A percentile compares a stretch with the other conserved stretches of the same genome.
Conservation (phyloP, 2,329 filamentous ascomycete species). For the Microsporum audouinii region DNA sequence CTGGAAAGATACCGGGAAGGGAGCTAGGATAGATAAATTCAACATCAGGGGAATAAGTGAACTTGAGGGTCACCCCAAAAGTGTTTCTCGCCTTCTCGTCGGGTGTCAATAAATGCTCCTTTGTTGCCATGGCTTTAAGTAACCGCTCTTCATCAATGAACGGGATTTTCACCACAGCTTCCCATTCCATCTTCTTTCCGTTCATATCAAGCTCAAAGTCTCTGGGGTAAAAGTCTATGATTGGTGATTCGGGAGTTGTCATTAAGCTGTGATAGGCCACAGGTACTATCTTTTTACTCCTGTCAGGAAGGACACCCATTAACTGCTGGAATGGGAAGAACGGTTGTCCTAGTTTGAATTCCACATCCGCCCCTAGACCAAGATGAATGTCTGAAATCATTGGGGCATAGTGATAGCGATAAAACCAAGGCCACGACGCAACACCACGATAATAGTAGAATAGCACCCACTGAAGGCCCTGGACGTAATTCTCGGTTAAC, state of each 20-base stretch:
- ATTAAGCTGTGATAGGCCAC: slow-evolving; percentile 78
- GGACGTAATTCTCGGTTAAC: slow-evolving; percentile 90
- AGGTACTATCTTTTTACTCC: slow-evolving; percentile 94
- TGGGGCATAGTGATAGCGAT: slow-evolving; percentile 89
- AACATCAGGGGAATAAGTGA: slow-evolving; percentile 66
- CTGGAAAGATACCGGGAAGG: slow-evolving; percentile 78
- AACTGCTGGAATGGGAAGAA: slow-evolving; percentile 93
- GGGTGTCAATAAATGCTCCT: slow-evolving; percentile 62
- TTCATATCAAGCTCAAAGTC: slow-evolving; percentile 99
- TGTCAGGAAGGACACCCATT: slow-evolving; percentile 94
- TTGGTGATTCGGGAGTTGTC: slow-evolving; percentile 80
- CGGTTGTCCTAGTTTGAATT: slow-evolving; percentile 88
- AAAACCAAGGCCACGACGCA: slow-evolving; percentile 98
- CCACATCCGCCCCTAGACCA: slow-evolving; percentile 72
- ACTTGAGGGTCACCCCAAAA: slow-evolving; percentile 87
- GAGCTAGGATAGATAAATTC: slow-evolving; percentile 82
- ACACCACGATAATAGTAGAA: slow-evolving; percentile 98
- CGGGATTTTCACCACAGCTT: slow-evolving; percentile 96
- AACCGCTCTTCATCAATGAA: slow-evolving; percentile 92
- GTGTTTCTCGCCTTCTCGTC: slow-evolving; percentile 75
- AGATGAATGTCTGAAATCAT: slow-evolving; percentile 93
- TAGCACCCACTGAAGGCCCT: slow-evolving; percentile 94
- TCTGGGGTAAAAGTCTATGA: slow-evolving; percentile 93
- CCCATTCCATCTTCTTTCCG: slow-evolving; percentile 99
- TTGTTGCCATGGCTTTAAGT: slow-evolving; percentile 72